Conservation (phyloP, 495 filamentous ascomycete genomes). For the Talaromyces adpressus region DNA sequence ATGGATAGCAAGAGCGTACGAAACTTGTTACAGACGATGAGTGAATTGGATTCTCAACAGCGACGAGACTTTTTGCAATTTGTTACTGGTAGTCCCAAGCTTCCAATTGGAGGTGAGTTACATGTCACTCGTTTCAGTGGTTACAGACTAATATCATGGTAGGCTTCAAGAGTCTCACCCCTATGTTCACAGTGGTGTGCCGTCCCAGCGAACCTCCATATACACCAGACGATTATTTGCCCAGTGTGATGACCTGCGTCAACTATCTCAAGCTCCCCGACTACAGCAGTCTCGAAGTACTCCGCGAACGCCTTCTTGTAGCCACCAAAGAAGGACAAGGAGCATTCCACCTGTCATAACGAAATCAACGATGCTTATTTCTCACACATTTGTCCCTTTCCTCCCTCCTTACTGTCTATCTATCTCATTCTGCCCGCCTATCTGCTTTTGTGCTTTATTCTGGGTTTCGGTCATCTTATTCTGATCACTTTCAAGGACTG, state of each 20-base stretch:
- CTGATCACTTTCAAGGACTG: neutral
- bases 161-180: conserved; percentile 96
- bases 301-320: conserved; percentile 67
- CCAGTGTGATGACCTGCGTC: conserved; percentile 99
- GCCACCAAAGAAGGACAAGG: conserved; percentile 98
- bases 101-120: conserved; percentile 89
- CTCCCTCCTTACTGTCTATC: neutral
- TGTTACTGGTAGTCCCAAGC: conserved; percentile 95
- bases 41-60: conserved; percentile 65
- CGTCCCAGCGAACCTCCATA: conserved; percentile 94
- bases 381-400: neutral
- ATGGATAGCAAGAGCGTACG: conserved; percentile 97
- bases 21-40: conserved; percentile 93
- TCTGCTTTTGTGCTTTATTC: neutral
- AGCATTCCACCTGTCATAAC: conserved; percentile 89
- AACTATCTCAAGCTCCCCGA: conserved; percentile 99
- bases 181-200: conserved; percentile 98
- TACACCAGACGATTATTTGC: conserved; percentile 92
- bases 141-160: conserved; percentile 15
- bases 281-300: conserved; percentile 73
- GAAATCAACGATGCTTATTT: neutral
- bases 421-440: neutral
- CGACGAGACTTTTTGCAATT: conserved; percentile 97
- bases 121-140: neutral
- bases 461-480: neutral